A percentile compares a stretch with the other conserved stretches of the same genome.
phyloP scores from a whole-genome alignment of 1,284 basidiomycete species.

The Tylopilus sp. region DNA sequence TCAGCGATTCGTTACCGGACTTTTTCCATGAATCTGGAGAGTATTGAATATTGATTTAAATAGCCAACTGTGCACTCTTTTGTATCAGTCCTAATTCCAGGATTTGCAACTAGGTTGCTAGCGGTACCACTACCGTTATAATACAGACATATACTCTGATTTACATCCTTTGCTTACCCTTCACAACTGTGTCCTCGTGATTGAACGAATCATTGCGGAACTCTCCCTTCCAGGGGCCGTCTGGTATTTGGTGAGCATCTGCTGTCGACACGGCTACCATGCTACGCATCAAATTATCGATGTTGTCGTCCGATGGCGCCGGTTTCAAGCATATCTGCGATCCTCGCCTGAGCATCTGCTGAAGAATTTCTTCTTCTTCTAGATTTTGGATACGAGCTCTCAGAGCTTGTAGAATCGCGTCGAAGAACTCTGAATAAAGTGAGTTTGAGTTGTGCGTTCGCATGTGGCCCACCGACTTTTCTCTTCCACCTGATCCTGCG shows the following conservation, averaged over 20 bases:
- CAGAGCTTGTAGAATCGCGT: conserved; percentile 59
- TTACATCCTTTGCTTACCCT: conserved; percentile 36
- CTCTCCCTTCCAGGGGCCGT: conserved; percentile 43
- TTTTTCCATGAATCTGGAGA: conserved; percentile 57
- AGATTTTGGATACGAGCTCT: conserved; percentile 58
- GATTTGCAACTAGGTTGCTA: too few species aligned
- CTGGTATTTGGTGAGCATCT: conserved; percentile 24
- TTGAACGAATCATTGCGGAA: conserved; percentile 29
- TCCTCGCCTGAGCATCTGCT: conserved; percentile 62
- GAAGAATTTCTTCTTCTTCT: conserved; percentile 72
- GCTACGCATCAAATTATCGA: conserved; percentile 68
- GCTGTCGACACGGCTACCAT: conserved; percentile 56
- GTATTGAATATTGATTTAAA: too few species aligned
- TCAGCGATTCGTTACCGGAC: conserved; percentile 64
- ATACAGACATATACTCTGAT: not conserved
- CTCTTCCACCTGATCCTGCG: conserved; percentile 42
- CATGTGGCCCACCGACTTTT: conserved; percentile 33
- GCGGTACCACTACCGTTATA: not conserved
- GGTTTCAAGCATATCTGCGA: conserved; percentile 60
- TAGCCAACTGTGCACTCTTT: too few species aligned
- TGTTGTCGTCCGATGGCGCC: conserved; percentile 59
- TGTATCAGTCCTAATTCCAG: too few species aligned
- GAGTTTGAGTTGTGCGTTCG: conserved; percentile 23
- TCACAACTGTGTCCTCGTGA: conserved; percentile 39
- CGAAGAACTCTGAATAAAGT: conserved; percentile 47